phyloP scores from a whole-genome alignment of 768 basidiomycete genomes.

The Fibroporia radiculosa region DNA sequence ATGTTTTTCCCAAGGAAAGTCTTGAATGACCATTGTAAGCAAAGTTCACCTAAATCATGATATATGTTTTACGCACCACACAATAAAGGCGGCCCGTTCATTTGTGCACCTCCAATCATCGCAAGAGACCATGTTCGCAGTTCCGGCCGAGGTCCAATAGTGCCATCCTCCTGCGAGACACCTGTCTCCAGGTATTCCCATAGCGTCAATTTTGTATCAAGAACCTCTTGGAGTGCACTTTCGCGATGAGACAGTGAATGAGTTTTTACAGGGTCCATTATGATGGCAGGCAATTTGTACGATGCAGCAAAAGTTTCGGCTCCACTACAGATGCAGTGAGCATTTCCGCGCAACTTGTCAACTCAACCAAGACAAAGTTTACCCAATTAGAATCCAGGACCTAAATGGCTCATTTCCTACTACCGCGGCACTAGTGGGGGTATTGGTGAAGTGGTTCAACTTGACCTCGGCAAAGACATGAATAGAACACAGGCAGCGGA shows the following conservation, averaged over 20 bases:
- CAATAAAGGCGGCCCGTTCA: neutral
- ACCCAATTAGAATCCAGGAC: constrained; percentile 3
- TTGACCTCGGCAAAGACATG: constrained; percentile 8
- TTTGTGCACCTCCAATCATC: constrained; percentile 9
- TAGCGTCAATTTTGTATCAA: neutral
- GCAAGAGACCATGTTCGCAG: constrained; percentile 3
- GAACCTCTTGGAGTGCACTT: constrained; percentile 5
- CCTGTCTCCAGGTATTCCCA: constrained; percentile 9
- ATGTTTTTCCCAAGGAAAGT: constrained; percentile 10
- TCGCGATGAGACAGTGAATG: constrained; percentile 2
- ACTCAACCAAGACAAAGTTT: too few species aligned
- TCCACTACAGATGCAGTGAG: too few species aligned
- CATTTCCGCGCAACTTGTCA: too few species aligned
- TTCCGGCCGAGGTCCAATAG: neutral
- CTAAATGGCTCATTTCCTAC: constrained; percentile 2
- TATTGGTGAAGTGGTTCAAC: constrained; percentile 5
- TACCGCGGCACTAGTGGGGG: neutral
- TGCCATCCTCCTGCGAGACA: constrained; percentile 2
- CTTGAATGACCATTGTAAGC: neutral
- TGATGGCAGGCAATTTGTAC: constrained; percentile 6
- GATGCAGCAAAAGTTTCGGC: too few species aligned
- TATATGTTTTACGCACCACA: neutral
- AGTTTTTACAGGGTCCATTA: constrained; percentile 4
- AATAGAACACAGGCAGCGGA: neutral
- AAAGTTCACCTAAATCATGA: neutral